Conservation (phyloP, 208 protist species). For the Crithidia expoeki region DNA sequence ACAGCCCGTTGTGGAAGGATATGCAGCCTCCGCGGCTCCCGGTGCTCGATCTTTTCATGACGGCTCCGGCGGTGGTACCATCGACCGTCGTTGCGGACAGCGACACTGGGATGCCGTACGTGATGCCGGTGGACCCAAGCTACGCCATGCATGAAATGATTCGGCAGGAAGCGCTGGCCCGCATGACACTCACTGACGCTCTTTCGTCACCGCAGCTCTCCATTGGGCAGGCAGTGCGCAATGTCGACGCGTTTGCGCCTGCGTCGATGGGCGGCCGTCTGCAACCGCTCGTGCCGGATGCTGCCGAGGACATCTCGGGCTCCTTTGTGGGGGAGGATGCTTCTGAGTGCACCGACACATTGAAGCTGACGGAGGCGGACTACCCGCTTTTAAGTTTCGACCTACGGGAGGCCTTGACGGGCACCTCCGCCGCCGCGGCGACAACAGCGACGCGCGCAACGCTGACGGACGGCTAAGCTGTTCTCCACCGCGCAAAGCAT, state of each 20-base stretch:
- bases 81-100: constrained; percentile 19
- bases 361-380: constrained; percentile 17
- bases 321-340: constrained; percentile 19
- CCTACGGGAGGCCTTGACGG: constrained; percentile 6
- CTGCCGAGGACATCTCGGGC: constrained; percentile 18
- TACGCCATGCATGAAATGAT: constrained; percentile 24
- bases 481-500: no score
- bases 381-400: constrained; percentile 16
- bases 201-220: constrained; percentile 28
- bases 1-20: constrained; percentile 15
- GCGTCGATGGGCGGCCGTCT: neutral
- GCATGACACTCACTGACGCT: neutral
- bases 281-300: constrained; percentile 19
- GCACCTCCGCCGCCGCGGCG: neutral
- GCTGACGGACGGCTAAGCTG: constrained; percentile 19
- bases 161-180: constrained; percentile 17
- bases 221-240: constrained; percentile 2
- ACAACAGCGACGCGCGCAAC: constrained; percentile 7
- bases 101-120: constrained; percentile 26
- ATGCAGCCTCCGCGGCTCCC: constrained; percentile 26
- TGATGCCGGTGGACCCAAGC: constrained; percentile 30
- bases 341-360: constrained; percentile 13
- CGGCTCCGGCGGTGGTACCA: constrained; percentile 27
- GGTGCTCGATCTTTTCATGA: constrained; percentile 35
- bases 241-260: neutral